Conservation (phyloP, 2,329 filamentous ascomycete genomes). For the Saccharata proteae region DNA sequence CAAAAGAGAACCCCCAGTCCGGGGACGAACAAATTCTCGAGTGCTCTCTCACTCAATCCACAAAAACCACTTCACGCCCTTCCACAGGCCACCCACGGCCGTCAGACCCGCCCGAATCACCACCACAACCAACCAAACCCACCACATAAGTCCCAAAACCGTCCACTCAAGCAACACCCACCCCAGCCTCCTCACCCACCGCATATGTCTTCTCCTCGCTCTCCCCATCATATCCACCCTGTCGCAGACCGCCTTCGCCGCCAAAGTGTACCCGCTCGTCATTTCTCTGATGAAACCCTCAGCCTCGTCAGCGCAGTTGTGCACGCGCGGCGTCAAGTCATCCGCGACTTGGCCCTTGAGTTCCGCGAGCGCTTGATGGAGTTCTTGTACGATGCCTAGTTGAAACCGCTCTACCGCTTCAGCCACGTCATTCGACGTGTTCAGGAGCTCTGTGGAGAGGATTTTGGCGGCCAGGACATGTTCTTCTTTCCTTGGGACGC, state of each 20-base stretch:
- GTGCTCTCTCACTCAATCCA: slow-evolving; percentile 59
- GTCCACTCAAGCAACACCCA: slow-evolving; percentile 76
- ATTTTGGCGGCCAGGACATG: slow-evolving; percentile 41
- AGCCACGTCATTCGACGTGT: slow-evolving; percentile 34
- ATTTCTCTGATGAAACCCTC: slow-evolving; percentile 68
- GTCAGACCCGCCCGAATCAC: slow-evolving; percentile 55
- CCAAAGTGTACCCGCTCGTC: slow-evolving; percentile 62
- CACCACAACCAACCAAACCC: slow-evolving; percentile 81
- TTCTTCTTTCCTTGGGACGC: slow-evolving; percentile 38
- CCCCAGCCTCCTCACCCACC: slow-evolving; percentile 59
- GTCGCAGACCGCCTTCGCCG: slow-evolving; percentile 70
- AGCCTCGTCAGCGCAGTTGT: slow-evolving; percentile 61
- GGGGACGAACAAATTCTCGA: no score
- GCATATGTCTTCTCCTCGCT: slow-evolving; percentile 57
- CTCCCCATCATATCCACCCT: slow-evolving; percentile 57
- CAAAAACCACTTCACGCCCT: slow-evolving; percentile 64
- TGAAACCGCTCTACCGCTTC: slow-evolving; percentile 40
- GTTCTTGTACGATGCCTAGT: slow-evolving; percentile 28
- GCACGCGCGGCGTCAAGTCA: slow-evolving; percentile 47
- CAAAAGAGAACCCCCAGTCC: no score
- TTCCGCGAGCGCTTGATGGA: slow-evolving; percentile 31
- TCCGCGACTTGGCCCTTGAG: slow-evolving; percentile 36
- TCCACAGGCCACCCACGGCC: slow-evolving; percentile 46
- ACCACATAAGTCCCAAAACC: slow-evolving; percentile 85
- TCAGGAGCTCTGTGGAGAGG: slow-evolving; percentile 36